phyloP scores from a whole-genome alignment of 1,284 basidiomycete species.

The Austroboletus niveus region DNA sequence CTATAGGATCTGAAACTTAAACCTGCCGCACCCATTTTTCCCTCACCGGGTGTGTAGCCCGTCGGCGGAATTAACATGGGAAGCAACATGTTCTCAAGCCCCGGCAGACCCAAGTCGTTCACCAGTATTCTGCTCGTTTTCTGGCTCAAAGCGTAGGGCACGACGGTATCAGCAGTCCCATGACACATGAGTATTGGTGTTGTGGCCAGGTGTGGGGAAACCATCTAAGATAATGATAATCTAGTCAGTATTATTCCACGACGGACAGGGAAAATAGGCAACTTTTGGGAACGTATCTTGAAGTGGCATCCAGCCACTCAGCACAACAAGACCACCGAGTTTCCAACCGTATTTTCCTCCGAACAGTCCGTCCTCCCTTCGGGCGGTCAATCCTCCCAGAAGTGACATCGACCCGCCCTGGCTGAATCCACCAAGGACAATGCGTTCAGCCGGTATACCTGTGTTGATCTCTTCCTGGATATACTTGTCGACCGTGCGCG shows the following conservation, averaged over 20 bases:
- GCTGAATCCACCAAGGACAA: conserved; percentile 85
- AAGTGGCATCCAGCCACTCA: conserved; percentile 80
- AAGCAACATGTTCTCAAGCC: conserved; percentile 27
- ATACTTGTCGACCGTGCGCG: conserved; percentile 61
- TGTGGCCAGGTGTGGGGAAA: conserved; percentile 51
- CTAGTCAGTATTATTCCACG: conserved; percentile 4
- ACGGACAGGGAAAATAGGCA: not conserved
- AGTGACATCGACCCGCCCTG: conserved; percentile 84
- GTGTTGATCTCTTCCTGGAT: conserved; percentile 73
- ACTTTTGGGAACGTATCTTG: conserved; percentile 30
- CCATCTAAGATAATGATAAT: conserved; percentile 43
- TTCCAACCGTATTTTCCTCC: conserved; percentile 41
- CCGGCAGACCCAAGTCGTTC: conserved; percentile 46
- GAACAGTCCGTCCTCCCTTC: conserved; percentile 32
- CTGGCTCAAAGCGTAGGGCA: conserved; percentile 50
- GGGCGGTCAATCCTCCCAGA: conserved; percentile 65
- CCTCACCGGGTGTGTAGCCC: conserved; percentile 20
- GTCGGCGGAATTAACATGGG: conserved; percentile 24
- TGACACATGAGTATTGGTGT: conserved; percentile 89
- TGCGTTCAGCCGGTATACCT: conserved; percentile 64
- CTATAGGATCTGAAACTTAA: conserved; percentile 62
- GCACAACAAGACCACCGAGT: conserved; percentile 68
- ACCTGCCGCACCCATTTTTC: conserved; percentile 37
- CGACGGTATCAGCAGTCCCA: conserved; percentile 75
- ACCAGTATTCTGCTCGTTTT: conserved; percentile 56